A percentile compares a stretch with the other conserved stretches of the same genome.
Conservation (phyloP, 306 rosid species). For the Dryas alaskensis region DNA sequence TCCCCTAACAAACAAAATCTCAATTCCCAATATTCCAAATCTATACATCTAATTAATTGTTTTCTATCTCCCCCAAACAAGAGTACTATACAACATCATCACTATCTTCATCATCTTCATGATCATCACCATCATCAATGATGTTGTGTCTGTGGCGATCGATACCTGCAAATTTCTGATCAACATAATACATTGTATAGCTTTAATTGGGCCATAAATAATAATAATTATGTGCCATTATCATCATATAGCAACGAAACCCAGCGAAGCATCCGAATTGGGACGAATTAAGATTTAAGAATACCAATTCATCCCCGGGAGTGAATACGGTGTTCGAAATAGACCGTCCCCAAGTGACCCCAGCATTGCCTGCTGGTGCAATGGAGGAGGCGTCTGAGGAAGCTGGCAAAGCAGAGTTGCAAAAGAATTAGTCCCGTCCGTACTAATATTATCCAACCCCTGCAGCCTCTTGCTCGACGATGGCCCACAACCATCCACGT, state of each 20-base stretch:
- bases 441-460: slow-evolving; percentile 34
- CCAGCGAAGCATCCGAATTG: slow-evolving; percentile 5
- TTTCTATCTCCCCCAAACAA: background rate
- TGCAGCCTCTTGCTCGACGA: slow-evolving; percentile 52
- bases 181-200: background rate
- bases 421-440: slow-evolving; percentile 34
- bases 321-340: slow-evolving; percentile 40
- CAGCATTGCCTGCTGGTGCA: slow-evolving; percentile 62
- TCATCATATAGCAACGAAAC: background rate
- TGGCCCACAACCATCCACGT: slow-evolving; percentile 19
- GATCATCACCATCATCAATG: background rate
- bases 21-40: slow-evolving; percentile 33
- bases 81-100: background rate
- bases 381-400: slow-evolving; percentile 56
- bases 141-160: background rate
- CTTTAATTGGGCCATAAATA: background rate
- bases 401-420: slow-evolving; percentile 67
- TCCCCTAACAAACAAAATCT: slow-evolving; percentile 44
- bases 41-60: slow-evolving; percentile 24
- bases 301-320: slow-evolving; percentile 76
- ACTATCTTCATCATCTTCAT: background rate
- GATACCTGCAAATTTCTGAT: background rate
- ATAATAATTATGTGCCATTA: background rate
- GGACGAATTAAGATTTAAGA: slow-evolving; percentile 26
- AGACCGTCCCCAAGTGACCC: slow-evolving; percentile 47